Evolutionary conservation across 345 rosid species (phyloP), one percentile per base, ranked within the genome.

Genomic region (Mercurialis annua): DNA sequence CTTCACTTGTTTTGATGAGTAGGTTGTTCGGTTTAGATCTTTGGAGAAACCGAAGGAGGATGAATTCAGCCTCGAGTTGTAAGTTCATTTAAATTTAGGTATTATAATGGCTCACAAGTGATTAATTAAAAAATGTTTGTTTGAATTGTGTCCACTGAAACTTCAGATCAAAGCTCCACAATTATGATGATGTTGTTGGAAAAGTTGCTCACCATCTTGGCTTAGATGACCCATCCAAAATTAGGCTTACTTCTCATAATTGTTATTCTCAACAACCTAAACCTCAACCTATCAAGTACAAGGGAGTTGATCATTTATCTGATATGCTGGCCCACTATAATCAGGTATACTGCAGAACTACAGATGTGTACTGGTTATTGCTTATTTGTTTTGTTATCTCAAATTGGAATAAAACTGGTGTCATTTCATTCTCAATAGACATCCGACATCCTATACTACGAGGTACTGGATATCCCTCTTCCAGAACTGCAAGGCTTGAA

Each of bases 241-340:
- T 94, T 64, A 85, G 99, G 85, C 92, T 94, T 49, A 94, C 99
- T 43, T 81, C 99, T 80, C 99, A 94, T 78, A 94, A 94, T 78
- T 94, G 98, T 81, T 89, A 94, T 79, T 91, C 98, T 48, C 99
- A 89, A 81, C 99, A 94, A 81, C 98, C 99, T 59, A 94, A 94
- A 78, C 97, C 99, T 58, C 92, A 86, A 72, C 90, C 98, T 20
- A 86, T 94, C 44, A 91, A 88, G 77, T 91, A 84, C 77, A 92
- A 84, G 61, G 99, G 99, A 72, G 85, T 90, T 59, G 92, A 89
- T 67, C 96, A 78, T 84, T 81, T 94, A 74, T 81, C 90, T 62
- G 97, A 92, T 66, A 95, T 95, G 98, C 73, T 92, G 73, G 84
- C 84, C 63, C 97, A 95, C 81, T 87, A 90, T 81, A 92, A 95